Base-by-base conservation (phyloP, 2,329 filamentous ascomycete genomes). In the Lasiodiplodia theobromae region DNA sequence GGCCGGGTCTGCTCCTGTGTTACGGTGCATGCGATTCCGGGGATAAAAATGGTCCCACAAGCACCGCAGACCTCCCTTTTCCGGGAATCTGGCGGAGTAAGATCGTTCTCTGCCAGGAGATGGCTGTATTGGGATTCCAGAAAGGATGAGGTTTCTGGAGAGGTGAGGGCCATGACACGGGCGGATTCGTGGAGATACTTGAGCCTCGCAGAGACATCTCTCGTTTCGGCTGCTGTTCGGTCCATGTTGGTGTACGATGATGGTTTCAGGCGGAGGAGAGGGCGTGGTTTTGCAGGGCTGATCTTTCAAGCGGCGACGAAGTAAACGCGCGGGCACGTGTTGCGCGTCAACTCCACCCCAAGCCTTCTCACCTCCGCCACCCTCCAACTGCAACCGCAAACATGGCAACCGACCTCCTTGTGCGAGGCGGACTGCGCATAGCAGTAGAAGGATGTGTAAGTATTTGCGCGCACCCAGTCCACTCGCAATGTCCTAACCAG, bases 391-490 rank as follows among this genome's bases (percentile, higher is more conserved):
- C 21, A 28, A 23, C 12, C 4, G 31, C 53, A 38, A 58, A 8
- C 10, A 57, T 58, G 40, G 25, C 52, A 18, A 18, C 40, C n/a
- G 23, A 60, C 31, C 31, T 60, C 21, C 16, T 47, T n/a, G 51
- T 18, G 3, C 31, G 31, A 23, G 40, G 38, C 0, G 68, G 31
- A 10, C 18, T 97, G 70, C 89, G 93, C 68, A 85, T 97, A 71
- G 95, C 94, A 23, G 83, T 97, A 6, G 92, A 97, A 84, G 94
- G 94, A 74, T 97, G 94, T 77, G 92, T 94, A 83, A 81, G 91
- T 70, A 62, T 49, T 38, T 12, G 28, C n/a, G 12, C 47, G 2
- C 47, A 25, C 25, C 10, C 40, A 18, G 23, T 18, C 12, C 28
- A 37, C 4, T 6, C 16, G 40, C 28, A 60, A 58, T 25, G 16